Evolutionary conservation across 139 green algal species (phyloP).

Genomic region (Chlamydomonas sp.): DNA sequence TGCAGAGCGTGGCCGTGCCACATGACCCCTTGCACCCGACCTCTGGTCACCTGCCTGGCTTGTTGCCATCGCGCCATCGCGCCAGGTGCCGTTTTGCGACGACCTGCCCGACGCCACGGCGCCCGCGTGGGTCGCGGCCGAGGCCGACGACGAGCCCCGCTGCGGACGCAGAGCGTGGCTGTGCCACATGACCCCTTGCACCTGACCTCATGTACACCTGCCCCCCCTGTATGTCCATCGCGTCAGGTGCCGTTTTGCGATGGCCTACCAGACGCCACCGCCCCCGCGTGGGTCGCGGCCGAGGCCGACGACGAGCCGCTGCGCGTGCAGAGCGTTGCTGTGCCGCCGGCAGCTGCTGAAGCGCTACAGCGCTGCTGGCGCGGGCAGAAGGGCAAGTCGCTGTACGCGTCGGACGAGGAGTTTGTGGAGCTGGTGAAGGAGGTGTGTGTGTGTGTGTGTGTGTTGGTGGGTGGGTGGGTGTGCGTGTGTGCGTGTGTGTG

Average conservation of each 20-base stretch:
- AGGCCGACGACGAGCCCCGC: background rate
- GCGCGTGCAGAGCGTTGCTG: background rate
- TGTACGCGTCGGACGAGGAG: background rate
- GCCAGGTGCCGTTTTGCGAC: constrained; percentile 64
- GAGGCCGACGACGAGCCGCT: constrained; percentile 14
- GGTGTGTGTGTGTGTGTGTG: no score
- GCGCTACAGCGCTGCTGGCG: background rate
- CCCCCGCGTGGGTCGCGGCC: constrained; percentile 66
- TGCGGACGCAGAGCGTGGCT: background rate
- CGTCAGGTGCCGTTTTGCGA: constrained; percentile 74
- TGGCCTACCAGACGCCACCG: constrained; percentile 42
- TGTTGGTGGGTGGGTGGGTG: no score
- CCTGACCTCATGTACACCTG: background rate
- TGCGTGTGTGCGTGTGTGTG: no score
- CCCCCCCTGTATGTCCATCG: no score
- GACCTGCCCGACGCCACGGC: constrained; percentile 19
- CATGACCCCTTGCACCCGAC: no score
- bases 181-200: background rate
- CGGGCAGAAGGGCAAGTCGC: background rate
- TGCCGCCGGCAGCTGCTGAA: background rate
- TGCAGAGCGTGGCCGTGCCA: no score
- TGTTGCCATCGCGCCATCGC: background rate
- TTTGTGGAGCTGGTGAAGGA: constrained; percentile 13
- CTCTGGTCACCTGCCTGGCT: background rate
- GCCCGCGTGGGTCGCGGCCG: background rate